Evolutionary conservation across 1,284 basidiomycete species (phyloP).

Genomic region (Cutaneotrichosporon sp.): DNA sequence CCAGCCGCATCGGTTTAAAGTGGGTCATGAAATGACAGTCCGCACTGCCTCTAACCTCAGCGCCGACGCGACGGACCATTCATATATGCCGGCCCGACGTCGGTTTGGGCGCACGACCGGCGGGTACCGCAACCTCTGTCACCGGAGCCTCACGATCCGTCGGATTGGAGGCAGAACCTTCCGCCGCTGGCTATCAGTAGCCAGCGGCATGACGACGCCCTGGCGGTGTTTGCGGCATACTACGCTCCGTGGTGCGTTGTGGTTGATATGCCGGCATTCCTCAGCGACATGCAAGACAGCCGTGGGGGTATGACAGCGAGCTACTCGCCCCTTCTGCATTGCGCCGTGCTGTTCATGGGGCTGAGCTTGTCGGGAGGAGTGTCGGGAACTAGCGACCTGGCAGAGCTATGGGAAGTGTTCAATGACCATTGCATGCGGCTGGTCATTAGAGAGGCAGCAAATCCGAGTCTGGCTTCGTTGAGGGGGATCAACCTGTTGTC

Average conservation of each 20-base stretch:
- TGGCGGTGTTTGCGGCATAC: slow-evolving; percentile 15
- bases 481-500: slow-evolving; percentile 19
- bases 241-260: slow-evolving; percentile 23
- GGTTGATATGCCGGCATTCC: slow-evolving; percentile 17
- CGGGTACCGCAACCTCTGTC: neutral
- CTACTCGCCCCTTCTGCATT: slow-evolving; percentile 25
- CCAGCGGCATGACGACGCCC: slow-evolving; percentile 13
- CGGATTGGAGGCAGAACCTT: slow-evolving; percentile 14
- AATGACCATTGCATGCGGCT: slow-evolving; percentile 15
- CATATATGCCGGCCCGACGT: slow-evolving; percentile 25
- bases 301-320: neutral
- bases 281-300: neutral
- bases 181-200: slow-evolving; percentile 5
- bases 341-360: slow-evolving; percentile 19
- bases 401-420: slow-evolving; percentile 1
- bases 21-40: neutral
- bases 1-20: slow-evolving; percentile 15
- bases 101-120: slow-evolving; percentile 20
- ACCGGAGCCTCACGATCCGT: neutral
- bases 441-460: slow-evolving; percentile 16
- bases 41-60: neutral
- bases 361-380: slow-evolving; percentile 2
- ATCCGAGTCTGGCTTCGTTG: slow-evolving; percentile 19
- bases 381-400: neutral
- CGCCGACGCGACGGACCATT: slow-evolving; percentile 12